Conservation (phyloP, 352 stramenopile genomes). For the Pythium apleroticum region DNA sequence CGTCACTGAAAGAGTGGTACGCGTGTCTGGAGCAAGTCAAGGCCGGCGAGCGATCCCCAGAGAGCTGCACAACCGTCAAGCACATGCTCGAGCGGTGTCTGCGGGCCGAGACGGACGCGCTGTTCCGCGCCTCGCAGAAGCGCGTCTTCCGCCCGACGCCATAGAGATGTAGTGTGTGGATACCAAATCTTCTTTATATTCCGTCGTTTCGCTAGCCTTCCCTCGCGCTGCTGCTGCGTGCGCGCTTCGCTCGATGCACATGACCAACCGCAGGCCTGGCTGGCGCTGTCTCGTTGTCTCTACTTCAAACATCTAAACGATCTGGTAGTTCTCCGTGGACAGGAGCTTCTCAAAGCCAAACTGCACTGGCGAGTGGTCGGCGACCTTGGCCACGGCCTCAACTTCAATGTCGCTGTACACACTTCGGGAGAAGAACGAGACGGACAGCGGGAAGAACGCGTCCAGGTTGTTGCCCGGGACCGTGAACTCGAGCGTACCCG, state of each 20-base stretch:
- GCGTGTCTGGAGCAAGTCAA: constrained; percentile 48
- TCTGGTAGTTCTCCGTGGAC: constrained; percentile 85
- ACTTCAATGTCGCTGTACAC: constrained; percentile 87
- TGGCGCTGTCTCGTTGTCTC: neutral
- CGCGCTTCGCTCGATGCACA: constrained; percentile 3
- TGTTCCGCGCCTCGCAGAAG: constrained; percentile 63
- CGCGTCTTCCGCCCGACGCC: constrained; percentile 52
- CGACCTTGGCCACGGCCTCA: constrained; percentile 68
- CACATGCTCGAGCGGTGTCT: constrained; percentile 76
- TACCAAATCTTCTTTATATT: constrained; percentile 12
- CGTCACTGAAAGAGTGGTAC: constrained; percentile 51
- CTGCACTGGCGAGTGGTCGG: constrained; percentile 67
- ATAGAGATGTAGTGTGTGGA: neutral
- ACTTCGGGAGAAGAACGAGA: constrained; percentile 88
- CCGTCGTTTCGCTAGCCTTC: constrained; percentile 1
- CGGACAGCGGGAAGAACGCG: constrained; percentile 85
- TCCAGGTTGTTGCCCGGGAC: constrained; percentile 79
- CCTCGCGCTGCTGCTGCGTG: neutral
- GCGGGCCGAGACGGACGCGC: constrained; percentile 53
- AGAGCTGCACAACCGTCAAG: constrained; percentile 52
- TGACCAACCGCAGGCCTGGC: neutral
- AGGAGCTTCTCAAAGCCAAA: constrained; percentile 89
- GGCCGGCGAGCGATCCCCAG: constrained; percentile 36
- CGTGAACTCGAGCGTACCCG: constrained; percentile 79
- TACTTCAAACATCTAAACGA: constrained; percentile 69